Conservation (phyloP, 768 basidiomycete genomes). For the Mycena latifolia region DNA sequence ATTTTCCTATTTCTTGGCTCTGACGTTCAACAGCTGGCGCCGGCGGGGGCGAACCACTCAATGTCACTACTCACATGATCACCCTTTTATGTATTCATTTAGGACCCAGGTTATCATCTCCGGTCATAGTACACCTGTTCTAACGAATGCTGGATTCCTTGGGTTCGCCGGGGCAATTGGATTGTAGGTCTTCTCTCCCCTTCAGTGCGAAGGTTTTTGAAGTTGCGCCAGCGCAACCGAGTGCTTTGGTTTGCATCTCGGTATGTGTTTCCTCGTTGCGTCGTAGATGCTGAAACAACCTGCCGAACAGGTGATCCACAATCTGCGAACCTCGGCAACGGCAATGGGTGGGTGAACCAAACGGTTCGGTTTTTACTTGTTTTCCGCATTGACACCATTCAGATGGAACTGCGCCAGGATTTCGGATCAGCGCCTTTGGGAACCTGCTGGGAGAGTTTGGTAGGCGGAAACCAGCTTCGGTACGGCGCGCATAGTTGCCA, state of each 20-base stretch:
- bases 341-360: constrained; percentile 20
- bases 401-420: constrained; percentile 20
- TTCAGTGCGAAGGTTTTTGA: background rate
- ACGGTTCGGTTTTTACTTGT: background rate
- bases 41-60: no score
- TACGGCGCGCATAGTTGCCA: background rate
- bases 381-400: no score
- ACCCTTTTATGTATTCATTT: no score
- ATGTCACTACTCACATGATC: no score
- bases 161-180: background rate
- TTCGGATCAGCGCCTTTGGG: background rate
- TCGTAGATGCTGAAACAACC: background rate
- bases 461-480: constrained; percentile 27
- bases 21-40: no score
- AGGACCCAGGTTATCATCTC: constrained; percentile 14
- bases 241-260: constrained; percentile 16
- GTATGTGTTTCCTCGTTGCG: background rate
- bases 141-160: constrained; percentile 1
- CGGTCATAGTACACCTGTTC: constrained; percentile 11
- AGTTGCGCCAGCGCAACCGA: constrained; percentile 16
- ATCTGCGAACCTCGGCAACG: constrained; percentile 22
- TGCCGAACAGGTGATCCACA: constrained; percentile 15
- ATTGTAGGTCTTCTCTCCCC: background rate
- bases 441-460: constrained; percentile 20
- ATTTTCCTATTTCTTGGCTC: no score